Conservation (phyloP, 176 grass and related monocot genomes). For the Triticum monococcum region DNA sequence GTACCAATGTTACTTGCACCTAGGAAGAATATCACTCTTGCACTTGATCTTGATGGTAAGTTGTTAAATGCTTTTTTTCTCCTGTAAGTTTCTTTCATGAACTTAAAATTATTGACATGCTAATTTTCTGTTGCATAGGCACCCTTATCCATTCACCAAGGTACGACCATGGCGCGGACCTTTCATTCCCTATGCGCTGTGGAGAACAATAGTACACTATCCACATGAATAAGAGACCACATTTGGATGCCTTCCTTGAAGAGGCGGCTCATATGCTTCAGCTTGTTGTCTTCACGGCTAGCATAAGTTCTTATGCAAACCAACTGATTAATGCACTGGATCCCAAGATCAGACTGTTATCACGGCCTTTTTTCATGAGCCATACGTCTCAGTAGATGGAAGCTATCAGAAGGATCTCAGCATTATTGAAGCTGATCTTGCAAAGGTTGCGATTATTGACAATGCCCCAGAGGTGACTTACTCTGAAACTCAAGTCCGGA, state of each 20-base stretch:
- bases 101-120: background rate
- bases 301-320: constrained; percentile 74
- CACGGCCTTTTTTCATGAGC: constrained; percentile 51
- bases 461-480: constrained; percentile 77
- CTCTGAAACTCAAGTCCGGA: background rate
- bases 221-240: constrained; percentile 71
- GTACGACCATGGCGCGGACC: background rate
- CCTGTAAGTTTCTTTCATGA: background rate
- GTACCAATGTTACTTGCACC: background rate
- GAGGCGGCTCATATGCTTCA: constrained; percentile 78
- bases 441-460: constrained; percentile 82
- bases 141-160: constrained; percentile 45
- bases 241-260: constrained; percentile 72
- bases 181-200: background rate
- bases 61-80: background rate
- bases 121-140: constrained; percentile 40
- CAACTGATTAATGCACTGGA: constrained; percentile 76
- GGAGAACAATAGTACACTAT: constrained; percentile 58
- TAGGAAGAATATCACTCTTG: constrained; percentile 53
- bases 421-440: constrained; percentile 61
- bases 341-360: constrained; percentile 63
- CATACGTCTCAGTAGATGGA: constrained; percentile 60
- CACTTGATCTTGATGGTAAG: background rate
- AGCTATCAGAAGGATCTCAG: constrained; percentile 78
- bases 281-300: constrained; percentile 83